These are phyloP conservation scores for Stereum hirsutum DNA, from an alignment of 1,284 basidiomycete species.

Conservation along the genomic window DNA sequence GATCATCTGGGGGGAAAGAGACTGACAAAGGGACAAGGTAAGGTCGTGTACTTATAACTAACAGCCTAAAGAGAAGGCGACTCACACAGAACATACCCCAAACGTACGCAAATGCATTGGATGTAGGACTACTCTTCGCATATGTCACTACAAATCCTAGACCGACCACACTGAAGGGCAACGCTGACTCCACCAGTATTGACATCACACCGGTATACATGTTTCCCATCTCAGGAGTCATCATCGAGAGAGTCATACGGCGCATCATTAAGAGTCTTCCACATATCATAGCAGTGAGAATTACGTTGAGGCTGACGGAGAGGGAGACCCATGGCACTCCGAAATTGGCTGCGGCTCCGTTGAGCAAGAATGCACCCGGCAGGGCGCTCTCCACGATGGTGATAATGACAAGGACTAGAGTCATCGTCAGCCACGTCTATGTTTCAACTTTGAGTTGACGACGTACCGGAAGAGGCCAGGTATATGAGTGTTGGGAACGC, in stretches of 20 bases:
- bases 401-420: constrained; percentile 12
- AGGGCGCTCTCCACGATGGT: constrained; percentile 14
- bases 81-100: constrained; percentile 10
- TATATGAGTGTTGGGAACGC: constrained; percentile 17
- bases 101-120: constrained; percentile 9
- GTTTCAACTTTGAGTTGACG: too few species aligned
- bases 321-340: constrained; percentile 17
- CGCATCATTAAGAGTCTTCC: constrained; percentile 12
- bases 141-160: constrained; percentile 13
- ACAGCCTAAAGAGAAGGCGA: not conserved
- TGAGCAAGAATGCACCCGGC: constrained; percentile 12
- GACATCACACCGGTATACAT: constrained; percentile 16
- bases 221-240: constrained; percentile 8
- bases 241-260: constrained; percentile 5
- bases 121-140: constrained; percentile 7
- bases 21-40: constrained; percentile 12
- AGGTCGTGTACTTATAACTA: not conserved
- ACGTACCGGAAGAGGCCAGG: constrained; percentile 18
- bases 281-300: constrained; percentile 16
- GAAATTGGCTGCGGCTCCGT: constrained; percentile 11
- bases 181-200: constrained; percentile 18
- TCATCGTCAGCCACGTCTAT: not conserved
- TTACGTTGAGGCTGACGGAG: constrained; percentile 14
- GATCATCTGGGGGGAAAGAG: constrained; percentile 23
- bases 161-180: constrained; percentile 15